phyloP scores from a whole-genome alignment of 2,329 filamentous ascomycete species.

The Stagonosporopsis chrysanthemi region DNA sequence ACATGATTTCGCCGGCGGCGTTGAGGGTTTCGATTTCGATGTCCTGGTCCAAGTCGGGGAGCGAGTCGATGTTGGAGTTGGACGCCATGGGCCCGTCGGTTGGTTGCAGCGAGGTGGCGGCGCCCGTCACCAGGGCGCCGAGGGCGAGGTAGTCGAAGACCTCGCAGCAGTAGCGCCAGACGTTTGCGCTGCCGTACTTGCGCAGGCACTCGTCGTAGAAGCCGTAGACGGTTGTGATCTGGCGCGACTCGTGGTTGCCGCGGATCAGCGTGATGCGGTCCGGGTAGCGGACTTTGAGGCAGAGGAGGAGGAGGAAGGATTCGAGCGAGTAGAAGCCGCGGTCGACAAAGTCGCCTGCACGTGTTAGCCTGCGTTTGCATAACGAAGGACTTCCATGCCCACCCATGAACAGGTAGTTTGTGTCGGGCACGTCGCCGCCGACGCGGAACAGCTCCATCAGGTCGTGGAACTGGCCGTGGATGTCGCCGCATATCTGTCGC shows the following conservation, averaged over 20 bases:
- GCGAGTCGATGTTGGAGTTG: constrained; percentile 58
- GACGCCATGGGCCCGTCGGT: constrained; percentile 62
- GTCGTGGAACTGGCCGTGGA: constrained; percentile 96
- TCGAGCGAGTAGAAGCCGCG: constrained; percentile 98
- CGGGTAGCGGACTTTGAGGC: constrained; percentile 95
- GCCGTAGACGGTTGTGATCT: constrained; percentile 96
- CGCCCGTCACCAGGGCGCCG: constrained; percentile 88
- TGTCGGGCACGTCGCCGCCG: constrained; percentile 91
- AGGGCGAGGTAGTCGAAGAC: constrained; percentile 97
- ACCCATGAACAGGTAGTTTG: constrained; percentile 98
- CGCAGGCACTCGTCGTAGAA: constrained; percentile 97
- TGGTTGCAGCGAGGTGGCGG: constrained; percentile 69
- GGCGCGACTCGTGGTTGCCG: constrained; percentile 93
- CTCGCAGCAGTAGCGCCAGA: constrained; percentile 93
- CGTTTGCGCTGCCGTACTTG: constrained; percentile 96
- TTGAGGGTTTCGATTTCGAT: constrained; percentile 95
- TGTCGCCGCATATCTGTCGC: constrained; percentile 74
- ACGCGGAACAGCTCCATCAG: constrained; percentile 96
- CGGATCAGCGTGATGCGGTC: constrained; percentile 96
- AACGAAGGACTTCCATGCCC: no score
- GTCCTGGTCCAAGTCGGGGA: constrained; percentile 69
- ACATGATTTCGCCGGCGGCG: constrained; percentile 79
- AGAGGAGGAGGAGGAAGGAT: constrained; percentile 92
- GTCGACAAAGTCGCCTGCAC: constrained; percentile 89
- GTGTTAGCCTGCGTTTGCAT: not conserved